Conservation (phyloP, 768 basidiomycete species). For the Pulveroboletus sp. region DNA sequence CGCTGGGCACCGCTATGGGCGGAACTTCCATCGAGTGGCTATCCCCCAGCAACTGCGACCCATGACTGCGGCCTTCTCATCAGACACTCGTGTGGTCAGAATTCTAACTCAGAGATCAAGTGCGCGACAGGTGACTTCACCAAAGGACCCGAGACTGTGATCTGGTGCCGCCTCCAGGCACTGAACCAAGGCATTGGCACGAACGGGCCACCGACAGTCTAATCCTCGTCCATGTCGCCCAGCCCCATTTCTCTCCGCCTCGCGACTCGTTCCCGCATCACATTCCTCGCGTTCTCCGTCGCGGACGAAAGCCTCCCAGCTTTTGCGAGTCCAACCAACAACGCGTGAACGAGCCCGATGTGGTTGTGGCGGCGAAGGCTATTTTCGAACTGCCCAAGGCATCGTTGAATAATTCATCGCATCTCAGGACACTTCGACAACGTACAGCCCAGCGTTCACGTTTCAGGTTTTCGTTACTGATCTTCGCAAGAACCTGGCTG, state of each 20-base stretch:
- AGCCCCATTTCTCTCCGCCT: slow-evolving; percentile 38
- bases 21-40: slow-evolving; percentile 13
- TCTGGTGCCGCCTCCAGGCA: slow-evolving; percentile 3
- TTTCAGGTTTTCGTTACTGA: slow-evolving; percentile 67
- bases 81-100: slow-evolving; percentile 2
- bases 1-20: neutral
- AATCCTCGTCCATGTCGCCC: slow-evolving; percentile 41
- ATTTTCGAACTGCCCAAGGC: slow-evolving; percentile 71
- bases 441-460: slow-evolving; percentile 80
- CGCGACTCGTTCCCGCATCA: slow-evolving; percentile 41
- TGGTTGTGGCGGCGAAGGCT: slow-evolving; percentile 84
- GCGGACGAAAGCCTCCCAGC: slow-evolving; percentile 55
- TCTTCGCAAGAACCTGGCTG: slow-evolving; percentile 49
- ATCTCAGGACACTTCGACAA: slow-evolving; percentile 13
- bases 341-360: slow-evolving; percentile 71
- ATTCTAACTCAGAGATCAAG: slow-evolving; percentile 1
- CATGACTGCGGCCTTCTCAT: neutral
- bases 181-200: slow-evolving; percentile 1
- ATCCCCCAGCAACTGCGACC: slow-evolving; percentile 1
- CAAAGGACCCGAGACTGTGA: neutral
- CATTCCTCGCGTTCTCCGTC: slow-evolving; percentile 40
- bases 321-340: slow-evolving; percentile 71
- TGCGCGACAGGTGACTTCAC: slow-evolving; percentile 5
- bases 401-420: neutral
- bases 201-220: neutral